Evolutionary conservation across 2,329 filamentous ascomycete genomes (phyloP).

Genomic region (Talaromyces sp.): DNA sequence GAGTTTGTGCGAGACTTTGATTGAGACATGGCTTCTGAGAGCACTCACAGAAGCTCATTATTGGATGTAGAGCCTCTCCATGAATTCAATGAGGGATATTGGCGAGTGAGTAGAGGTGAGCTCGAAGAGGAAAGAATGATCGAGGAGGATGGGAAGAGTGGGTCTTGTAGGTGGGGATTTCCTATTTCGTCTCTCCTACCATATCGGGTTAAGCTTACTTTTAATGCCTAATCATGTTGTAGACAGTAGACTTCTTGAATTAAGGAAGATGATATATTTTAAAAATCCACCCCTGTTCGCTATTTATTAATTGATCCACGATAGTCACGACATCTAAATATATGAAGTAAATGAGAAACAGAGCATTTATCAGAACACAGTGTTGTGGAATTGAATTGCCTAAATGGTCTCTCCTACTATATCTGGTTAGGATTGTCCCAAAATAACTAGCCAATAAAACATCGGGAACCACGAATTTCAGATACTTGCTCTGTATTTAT

Average conservation of each 20-base stretch:
- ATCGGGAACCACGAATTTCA: not conserved
- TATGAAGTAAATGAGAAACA: not conserved
- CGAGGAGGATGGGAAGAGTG: not conserved
- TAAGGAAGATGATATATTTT: not conserved
- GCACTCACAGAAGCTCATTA: not conserved
- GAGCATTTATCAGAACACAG: not conserved
- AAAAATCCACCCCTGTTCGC: not conserved
- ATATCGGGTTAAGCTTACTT: not conserved
- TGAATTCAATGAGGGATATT: not conserved
- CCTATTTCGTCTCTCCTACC: not conserved
- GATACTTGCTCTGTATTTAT: not conserved
- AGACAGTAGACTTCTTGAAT: not conserved
- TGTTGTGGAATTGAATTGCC: not conserved
- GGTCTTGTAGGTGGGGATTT: not conserved
- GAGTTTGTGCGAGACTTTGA: slow-evolving; percentile 1
- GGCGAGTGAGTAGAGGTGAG: not conserved
- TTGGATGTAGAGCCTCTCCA: not conserved
- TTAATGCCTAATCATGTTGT: not conserved
- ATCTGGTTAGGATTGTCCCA: not conserved
- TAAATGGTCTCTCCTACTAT: slow-evolving; percentile 3
- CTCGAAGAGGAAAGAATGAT: not conserved
- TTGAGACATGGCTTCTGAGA: not conserved
- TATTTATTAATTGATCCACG: not conserved
- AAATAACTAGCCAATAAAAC: not conserved
- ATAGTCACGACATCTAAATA: not conserved